Evolutionary conservation across 805 yeast genomes (phyloP), one percentile per base, ranked within the genome.

Genomic region (Monosporozyma servazzii): DNA sequence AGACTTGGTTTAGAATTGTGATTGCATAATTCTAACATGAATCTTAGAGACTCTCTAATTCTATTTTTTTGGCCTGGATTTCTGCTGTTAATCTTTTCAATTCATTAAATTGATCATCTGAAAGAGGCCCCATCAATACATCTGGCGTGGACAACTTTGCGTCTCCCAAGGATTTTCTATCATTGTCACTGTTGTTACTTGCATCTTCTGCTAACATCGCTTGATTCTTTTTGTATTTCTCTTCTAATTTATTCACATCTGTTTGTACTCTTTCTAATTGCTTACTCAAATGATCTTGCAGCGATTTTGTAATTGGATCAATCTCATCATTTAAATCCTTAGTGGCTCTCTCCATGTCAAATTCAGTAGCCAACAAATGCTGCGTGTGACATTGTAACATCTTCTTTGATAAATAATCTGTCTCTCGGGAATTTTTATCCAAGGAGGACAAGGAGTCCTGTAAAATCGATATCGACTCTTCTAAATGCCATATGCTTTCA

Each of bases 261-360:
- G 65, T 56, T 50, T 57, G 58, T 51, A 64, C 51, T 41, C 57
- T 60, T 25, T 52, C 52, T 39, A 64, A 44, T 1, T 65, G 56
- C 50, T 62, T 64, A 27, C 53, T 59, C 47, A 66, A 42, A 46
- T 65, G 64, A 23, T 56, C 63, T 43, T 56, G 55, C 47, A 66
- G 41, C 11, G 59, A 60, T 23, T 56, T 58, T 20, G 65, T 58
- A 39, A 67, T 40, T 10, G 69, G 68, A 44, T 66, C 68, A 4
- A 66, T 59, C 29, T 63, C 66, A 44, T 66, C 69, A 44, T 60
- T 62, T 20, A 64, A 53, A 45, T 65, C 68, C 17, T 64, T 54
- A 37, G 62, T 61, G 1, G 71, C 69, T 39, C 63, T 52, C 47
- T 65, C 66, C 27, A 67, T 64, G 45, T 67, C 71, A 50, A 64